Evolutionary conservation across 2,329 filamentous ascomycete species (phyloP).

Genomic region (Botrytis paeoniae): DNA sequence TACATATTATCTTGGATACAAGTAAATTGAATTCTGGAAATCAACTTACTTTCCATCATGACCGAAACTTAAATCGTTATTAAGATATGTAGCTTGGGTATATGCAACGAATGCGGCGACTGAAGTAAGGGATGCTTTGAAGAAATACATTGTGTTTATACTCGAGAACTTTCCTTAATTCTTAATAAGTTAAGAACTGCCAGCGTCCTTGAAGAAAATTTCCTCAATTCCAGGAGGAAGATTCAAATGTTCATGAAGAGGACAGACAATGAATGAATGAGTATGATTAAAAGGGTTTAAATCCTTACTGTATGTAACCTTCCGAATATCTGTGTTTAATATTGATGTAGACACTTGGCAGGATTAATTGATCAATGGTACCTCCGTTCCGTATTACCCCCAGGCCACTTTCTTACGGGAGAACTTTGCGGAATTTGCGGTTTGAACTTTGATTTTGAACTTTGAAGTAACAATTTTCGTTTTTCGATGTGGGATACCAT

Average conservation of each 20-base stretch:
- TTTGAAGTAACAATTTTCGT: neutral
- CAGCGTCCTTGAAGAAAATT: constrained; percentile 9
- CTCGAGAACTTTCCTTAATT: neutral
- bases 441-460: neutral
- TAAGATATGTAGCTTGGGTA: constrained; percentile 36
- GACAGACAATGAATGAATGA: neutral
- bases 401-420: neutral
- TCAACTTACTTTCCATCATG: constrained; percentile 39
- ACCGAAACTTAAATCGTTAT: constrained; percentile 45
- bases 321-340: neutral
- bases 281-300: neutral
- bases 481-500: neutral
- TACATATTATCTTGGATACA: neutral
- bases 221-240: constrained; percentile 11
- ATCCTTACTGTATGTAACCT: neutral
- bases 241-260: constrained; percentile 10
- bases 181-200: constrained; percentile 9
- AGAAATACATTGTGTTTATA: constrained; percentile 14
- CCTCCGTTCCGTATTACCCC: neutral
- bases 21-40: neutral
- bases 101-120: constrained; percentile 32
- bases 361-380: neutral
- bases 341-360: constrained; percentile 12
- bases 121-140: constrained; percentile 29
- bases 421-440: neutral